Percentiles rank a stretch among this genome's conserved stretches.
These are phyloP conservation scores for Xylariales sp. DNA, from an alignment of 2,329 filamentous ascomycete genomes.

Conservation along the genomic window DNA sequence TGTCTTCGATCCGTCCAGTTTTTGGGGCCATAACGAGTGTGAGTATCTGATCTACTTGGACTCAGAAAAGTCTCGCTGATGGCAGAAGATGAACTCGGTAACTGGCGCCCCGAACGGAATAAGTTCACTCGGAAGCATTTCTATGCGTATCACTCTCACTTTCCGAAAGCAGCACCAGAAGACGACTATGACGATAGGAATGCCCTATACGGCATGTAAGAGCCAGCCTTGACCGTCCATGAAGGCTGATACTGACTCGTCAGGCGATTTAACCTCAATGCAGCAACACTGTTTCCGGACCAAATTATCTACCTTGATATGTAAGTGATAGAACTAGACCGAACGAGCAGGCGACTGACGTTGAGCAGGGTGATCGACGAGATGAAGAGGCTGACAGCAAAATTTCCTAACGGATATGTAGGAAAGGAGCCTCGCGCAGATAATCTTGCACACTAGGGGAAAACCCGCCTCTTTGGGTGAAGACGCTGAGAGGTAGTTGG, in stretches of 20 bases:
- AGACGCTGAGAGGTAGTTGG: too few species aligned
- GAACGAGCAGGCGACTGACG: not conserved
- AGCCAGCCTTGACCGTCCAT: not conserved
- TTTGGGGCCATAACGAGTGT: constrained; percentile 37
- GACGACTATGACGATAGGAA: not conserved
- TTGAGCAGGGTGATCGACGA: not conserved
- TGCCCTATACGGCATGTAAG: not conserved
- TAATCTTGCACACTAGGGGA: too few species aligned
- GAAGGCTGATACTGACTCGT: not conserved
- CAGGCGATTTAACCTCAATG: too few species aligned
- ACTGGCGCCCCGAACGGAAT: not conserved
- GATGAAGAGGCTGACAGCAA: not conserved
- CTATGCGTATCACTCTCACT: not conserved
- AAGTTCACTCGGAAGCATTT: not conserved
- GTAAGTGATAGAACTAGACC: not conserved
- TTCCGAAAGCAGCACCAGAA: not conserved
- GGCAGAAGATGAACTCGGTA: not conserved
- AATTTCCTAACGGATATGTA: not conserved
- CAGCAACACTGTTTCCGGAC: too few species aligned
- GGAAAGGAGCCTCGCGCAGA: too few species aligned
- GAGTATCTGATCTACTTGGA: constrained; percentile 10
- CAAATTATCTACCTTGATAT: not conserved
- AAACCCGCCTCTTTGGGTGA: too few species aligned
- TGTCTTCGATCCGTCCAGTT: constrained; percentile 30
- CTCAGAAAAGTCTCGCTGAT: not conserved